phyloP scores from a whole-genome alignment of 352 stramenopile genomes.

The Phytopythium mirpurense region DNA sequence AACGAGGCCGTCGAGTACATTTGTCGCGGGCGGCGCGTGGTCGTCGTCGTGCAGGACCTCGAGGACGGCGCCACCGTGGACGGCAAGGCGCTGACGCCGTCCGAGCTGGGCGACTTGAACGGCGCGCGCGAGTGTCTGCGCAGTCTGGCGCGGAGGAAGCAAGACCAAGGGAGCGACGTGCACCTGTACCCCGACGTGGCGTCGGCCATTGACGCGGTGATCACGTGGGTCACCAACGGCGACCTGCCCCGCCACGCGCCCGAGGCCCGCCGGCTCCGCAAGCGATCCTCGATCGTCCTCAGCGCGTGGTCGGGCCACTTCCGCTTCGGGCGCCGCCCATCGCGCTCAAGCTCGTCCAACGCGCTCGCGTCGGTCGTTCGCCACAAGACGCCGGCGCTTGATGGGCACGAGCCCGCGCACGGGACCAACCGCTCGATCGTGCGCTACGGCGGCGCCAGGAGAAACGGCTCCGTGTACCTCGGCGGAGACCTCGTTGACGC shows the following conservation, averaged over 20 bases:
- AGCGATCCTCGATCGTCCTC: conserved; percentile 74
- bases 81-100: conserved; percentile 35
- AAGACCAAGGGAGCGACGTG: conserved; percentile 12
- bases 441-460: neutral
- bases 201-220: conserved; percentile 35
- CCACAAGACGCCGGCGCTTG: conserved; percentile 19
- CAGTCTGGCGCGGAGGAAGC: conserved; percentile 42
- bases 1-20: conserved; percentile 88
- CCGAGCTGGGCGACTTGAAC: conserved; percentile 80
- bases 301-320: conserved; percentile 62
- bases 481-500: conserved; percentile 69
- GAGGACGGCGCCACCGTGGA: conserved; percentile 39
- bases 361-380: conserved; percentile 22
- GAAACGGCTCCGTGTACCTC: conserved; percentile 59
- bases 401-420: neutral
- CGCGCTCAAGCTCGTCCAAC: conserved; percentile 56
- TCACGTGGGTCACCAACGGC: conserved; percentile 48
- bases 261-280: conserved; percentile 50
- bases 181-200: conserved; percentile 48
- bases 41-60: conserved; percentile 84
- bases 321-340: conserved; percentile 38
- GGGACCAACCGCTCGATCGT: conserved; percentile 2
- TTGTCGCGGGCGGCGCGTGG: conserved; percentile 57
- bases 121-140: conserved; percentile 73
- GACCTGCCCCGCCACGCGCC: conserved; percentile 33